phyloP scores from a whole-genome alignment of 768 basidiomycete species.

The Rhizopogon rudus region DNA sequence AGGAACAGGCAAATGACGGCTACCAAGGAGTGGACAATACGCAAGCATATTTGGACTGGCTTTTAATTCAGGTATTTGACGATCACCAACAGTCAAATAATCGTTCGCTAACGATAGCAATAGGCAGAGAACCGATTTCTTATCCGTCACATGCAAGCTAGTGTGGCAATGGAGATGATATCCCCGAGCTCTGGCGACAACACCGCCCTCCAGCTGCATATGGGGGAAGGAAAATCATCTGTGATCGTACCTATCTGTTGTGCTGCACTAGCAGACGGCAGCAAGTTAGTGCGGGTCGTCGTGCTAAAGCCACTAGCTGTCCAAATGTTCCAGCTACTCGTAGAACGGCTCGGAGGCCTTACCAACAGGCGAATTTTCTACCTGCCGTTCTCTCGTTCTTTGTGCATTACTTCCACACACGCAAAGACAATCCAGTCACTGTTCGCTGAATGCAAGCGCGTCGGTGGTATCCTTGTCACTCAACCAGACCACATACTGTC shows the following conservation, averaged over 20 bases:
- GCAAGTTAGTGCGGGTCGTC: conserved; percentile 26
- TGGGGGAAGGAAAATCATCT: conserved; percentile 50
- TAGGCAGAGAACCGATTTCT: conserved; percentile 24
- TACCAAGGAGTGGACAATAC: conserved; percentile 13
- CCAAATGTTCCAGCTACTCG: conserved; percentile 30
- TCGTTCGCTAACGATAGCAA: conserved; percentile 2
- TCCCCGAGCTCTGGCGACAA: conserved; percentile 24
- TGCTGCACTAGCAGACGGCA: conserved; percentile 21
- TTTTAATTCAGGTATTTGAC: conserved; percentile 13
- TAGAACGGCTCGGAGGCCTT: conserved; percentile 23
- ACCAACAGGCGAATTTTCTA: conserved; percentile 28
- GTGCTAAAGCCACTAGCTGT: conserved; percentile 27
- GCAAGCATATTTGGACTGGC: conserved; percentile 11
- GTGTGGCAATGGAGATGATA: conserved; percentile 28
- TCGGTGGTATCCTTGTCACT: conserved; percentile 36
- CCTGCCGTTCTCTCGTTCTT: conserved; percentile 27
- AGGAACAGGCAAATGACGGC: conserved; percentile 12
- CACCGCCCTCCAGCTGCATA: conserved; percentile 44
- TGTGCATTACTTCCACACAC: conserved; percentile 17
- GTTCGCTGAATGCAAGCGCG: conserved; percentile 26
- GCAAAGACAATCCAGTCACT: conserved; percentile 2
- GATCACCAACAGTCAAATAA: too few species aligned
- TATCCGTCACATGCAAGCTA: conserved; percentile 22
- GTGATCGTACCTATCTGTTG: conserved; percentile 31
- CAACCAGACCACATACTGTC: conserved; percentile 52